Evolutionary conservation across 192 early-diverging fungal genomes (phyloP).

Genomic region (Backusella parvicylindrica): DNA sequence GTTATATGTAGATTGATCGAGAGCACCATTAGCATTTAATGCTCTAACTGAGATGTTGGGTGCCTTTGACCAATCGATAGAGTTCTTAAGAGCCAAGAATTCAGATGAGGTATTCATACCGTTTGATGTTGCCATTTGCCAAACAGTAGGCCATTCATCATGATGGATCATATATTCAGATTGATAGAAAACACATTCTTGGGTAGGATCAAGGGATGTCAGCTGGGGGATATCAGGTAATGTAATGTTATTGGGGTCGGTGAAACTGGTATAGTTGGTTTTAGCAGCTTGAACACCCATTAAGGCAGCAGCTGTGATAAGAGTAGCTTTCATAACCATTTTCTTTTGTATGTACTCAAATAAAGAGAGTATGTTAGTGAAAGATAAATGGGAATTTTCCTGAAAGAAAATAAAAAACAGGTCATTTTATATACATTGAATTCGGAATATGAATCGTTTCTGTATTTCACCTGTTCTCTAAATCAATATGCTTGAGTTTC

Average conservation of each 20-base stretch:
- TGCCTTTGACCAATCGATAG: constrained; percentile 36
- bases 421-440: background rate
- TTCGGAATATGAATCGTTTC: background rate
- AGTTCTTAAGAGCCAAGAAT: constrained; percentile 31
- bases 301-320: background rate
- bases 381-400: background rate
- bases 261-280: background rate
- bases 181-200: constrained; percentile 17
- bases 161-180: background rate
- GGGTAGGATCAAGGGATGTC: constrained; percentile 22
- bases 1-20: constrained; percentile 17
- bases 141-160: constrained; percentile 15
- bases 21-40: constrained; percentile 12
- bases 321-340: constrained; percentile 7
- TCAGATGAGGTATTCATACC: constrained; percentile 28
- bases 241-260: constrained; percentile 21
- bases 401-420: background rate
- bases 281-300: constrained; percentile 5
- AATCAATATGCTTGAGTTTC: background rate
- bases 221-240: constrained; percentile 31
- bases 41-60: constrained; percentile 29
- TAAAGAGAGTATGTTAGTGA: background rate
- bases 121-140: constrained; percentile 3
- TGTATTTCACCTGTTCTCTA: background rate
- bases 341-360: background rate